Base-by-base conservation (phyloP, 495 filamentous ascomycete species). In the Ramalina peruviana region DNA sequence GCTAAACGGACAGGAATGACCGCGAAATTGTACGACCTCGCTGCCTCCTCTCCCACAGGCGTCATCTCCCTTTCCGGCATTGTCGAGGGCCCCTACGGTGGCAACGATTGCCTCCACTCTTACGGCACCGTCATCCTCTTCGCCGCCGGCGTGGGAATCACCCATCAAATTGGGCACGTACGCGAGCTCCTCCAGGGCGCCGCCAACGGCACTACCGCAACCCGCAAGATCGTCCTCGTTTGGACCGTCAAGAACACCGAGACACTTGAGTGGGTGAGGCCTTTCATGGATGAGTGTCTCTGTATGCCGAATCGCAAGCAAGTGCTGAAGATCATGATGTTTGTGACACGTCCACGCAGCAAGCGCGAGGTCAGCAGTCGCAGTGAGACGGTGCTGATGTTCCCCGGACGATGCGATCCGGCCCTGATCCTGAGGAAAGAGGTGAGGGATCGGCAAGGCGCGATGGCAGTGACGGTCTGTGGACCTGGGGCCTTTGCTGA, bases 221-320 rank as follows among this genome's bases (percentile, higher is more conserved):
- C 83, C 0, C 79, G 81, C 40, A 80, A 83, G 52, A 73, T 96
- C 53, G 72, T 92, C 13, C 74, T 98, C 5, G 79, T 95, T 43
- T 98, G 92, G 92, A 81, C 82, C 41, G 85, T 98, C 47, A 86
- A 90, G 55, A 84, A 73, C 38, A 85, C 83, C 21, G 90, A 96
- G 49, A 83, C 88, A 54, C 75, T 98, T 23, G 80, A 88, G 60
- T 98, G 92, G 92, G 86, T 96, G 39, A 76, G 85, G 6, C 78
- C 82, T 7, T 98, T 85, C 86, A 98, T 98, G 92, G 90, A 94
- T 53, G 73, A 85, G 60, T 90, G 97, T 52, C 74, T 98, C 36
- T 77, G 77, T 3, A 85, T 96, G 72, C 85, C 88, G 9, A 75
- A 73, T 42, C 80, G 92, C 0, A 76, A 88, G 23, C 86, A 96